phyloP scores from a whole-genome alignment of 208 protist genomes.

The Leishmania amazonensis region DNA sequence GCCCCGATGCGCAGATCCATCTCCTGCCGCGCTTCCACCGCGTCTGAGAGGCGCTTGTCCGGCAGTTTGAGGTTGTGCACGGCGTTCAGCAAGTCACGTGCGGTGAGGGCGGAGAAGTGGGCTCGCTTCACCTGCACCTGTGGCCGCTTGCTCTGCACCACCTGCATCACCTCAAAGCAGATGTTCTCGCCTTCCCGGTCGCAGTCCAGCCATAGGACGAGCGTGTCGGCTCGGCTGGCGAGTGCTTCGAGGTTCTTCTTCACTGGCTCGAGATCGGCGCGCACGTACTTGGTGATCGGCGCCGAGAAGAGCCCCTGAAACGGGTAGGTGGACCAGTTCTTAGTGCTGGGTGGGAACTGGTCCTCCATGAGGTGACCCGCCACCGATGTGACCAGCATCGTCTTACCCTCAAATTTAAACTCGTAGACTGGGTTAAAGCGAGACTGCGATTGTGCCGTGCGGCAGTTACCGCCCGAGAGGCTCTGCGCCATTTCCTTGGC shows the following conservation, averaged over 20 bases:
- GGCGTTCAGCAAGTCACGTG: conserved; percentile 79
- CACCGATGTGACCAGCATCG: conserved; percentile 97
- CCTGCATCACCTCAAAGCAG: conserved; percentile 95
- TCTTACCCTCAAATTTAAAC: conserved; percentile 72
- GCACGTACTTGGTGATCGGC: conserved; percentile 79
- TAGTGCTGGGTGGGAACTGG: conserved; percentile 85
- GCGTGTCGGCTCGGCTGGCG: conserved; percentile 56
- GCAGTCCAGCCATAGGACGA: conserved; percentile 97
- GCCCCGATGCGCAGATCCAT: conserved; percentile 97
- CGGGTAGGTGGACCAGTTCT: conserved; percentile 88
- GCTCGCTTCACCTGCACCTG: conserved; percentile 75
- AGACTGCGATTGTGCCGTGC: conserved; percentile 49
- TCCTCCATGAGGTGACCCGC: conserved; percentile 96
- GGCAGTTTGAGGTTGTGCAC: conserved; percentile 84
- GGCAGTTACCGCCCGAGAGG: conserved; percentile 62
- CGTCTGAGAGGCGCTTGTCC: conserved; percentile 86
- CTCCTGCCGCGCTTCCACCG: conserved; percentile 96
- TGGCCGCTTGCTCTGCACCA: conserved; percentile 52
- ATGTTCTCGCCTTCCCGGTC: conserved; percentile 98
- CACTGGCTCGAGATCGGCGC: conserved; percentile 72
- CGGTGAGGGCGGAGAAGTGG: conserved; percentile 93
- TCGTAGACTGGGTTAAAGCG: conserved; percentile 87
- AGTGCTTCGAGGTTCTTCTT: conserved; percentile 76
- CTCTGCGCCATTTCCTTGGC: conserved; percentile 87
- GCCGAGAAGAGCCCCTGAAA: conserved; percentile 91